phyloP scores from a whole-genome alignment of 2,329 filamentous ascomycete species.

The Chalara sp. region DNA sequence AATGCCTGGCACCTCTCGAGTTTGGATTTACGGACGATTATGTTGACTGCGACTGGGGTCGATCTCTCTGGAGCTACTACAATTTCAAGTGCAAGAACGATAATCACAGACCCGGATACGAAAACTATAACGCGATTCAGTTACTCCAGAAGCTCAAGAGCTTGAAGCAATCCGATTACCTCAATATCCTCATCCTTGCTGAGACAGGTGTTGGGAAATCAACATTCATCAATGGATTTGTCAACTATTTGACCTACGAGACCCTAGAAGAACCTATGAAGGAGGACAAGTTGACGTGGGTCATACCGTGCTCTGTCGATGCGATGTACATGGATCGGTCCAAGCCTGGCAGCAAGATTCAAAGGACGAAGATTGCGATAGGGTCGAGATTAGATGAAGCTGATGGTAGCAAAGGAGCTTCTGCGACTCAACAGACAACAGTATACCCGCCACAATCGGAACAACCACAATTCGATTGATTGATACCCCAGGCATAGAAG shows the following conservation, averaged over 20 bases:
- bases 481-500: constrained; percentile 37
- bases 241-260: constrained; percentile 34
- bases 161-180: background rate
- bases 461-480: constrained; percentile 29
- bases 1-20: too few species aligned
- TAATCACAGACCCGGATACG: too few species aligned
- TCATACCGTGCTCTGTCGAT: too few species aligned
- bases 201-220: constrained; percentile 42
- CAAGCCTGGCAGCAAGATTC: constrained; percentile 14
- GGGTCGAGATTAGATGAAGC: constrained; percentile 26
- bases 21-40: too few species aligned
- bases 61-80: too few species aligned
- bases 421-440: constrained; percentile 31
- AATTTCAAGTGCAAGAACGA: too few species aligned
- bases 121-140: too few species aligned
- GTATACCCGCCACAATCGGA: constrained; percentile 28
- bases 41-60: too few species aligned
- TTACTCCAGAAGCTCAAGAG: background rate
- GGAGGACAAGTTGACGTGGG: too few species aligned
- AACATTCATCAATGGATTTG: constrained; percentile 40
- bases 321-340: too few species aligned
- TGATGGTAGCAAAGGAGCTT: constrained; percentile 27
- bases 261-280: background rate
- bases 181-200: constrained; percentile 37
- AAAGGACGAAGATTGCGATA: constrained; percentile 25